Conservation (phyloP, 495 filamentous ascomycete species). For the Tetracladium setigerum region DNA sequence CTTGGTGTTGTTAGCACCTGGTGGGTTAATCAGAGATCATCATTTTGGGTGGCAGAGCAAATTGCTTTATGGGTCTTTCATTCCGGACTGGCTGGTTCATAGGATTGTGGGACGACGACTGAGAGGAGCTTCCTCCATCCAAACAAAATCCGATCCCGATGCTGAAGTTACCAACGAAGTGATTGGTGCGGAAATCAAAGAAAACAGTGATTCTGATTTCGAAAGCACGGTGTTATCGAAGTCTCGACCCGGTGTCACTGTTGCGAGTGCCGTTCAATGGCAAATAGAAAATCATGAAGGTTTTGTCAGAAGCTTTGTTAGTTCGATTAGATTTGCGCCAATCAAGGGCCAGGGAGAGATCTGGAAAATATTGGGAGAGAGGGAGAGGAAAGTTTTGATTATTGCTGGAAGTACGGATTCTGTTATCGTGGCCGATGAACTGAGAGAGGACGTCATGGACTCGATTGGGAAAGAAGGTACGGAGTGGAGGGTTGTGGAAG, state of each 20-base stretch:
- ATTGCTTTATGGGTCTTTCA: conserved; percentile 52
- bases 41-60: conserved; percentile 29
- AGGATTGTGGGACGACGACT: conserved; percentile 49
- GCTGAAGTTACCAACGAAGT: not conserved
- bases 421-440: conserved; percentile 36
- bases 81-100: conserved; percentile 50
- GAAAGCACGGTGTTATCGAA: conserved; percentile 23
- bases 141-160: not conserved
- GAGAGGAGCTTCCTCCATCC: conserved; percentile 11
- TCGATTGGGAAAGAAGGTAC: conserved; percentile 34
- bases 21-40: conserved; percentile 33
- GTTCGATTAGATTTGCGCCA: conserved; percentile 43
- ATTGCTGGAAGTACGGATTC: conserved; percentile 41
- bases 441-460: conserved; percentile 36
- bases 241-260: conserved; percentile 26
- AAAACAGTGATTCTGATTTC: conserved; percentile 2
- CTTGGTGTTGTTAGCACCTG: conserved; percentile 66
- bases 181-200: conserved; percentile 10
- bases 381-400: conserved; percentile 37
- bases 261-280: conserved; percentile 44
- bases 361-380: conserved; percentile 35
- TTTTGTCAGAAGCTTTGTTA: conserved; percentile 48
- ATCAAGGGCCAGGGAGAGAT: conserved; percentile 46
- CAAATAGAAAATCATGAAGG: conserved; percentile 47
- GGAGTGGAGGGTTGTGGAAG: conserved; percentile 33